Conservation (phyloP, 768 basidiomycete genomes). For the Sarcomyxa edulis region DNA sequence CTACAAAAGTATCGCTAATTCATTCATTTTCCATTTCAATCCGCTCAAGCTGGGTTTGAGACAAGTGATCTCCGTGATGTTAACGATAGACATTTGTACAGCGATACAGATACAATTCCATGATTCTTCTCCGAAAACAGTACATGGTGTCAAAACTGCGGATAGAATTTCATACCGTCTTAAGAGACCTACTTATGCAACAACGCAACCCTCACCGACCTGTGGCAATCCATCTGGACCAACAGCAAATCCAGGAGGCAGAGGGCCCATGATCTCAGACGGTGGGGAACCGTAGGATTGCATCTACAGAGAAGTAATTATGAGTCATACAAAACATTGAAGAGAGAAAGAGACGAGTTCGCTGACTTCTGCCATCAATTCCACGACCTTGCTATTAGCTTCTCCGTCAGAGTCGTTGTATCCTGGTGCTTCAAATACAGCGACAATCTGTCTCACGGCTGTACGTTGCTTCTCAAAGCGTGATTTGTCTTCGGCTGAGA, state of each 20-base stretch:
- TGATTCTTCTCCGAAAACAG: too few species aligned
- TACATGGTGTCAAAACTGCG: too few species aligned
- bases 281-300: conserved; percentile 78
- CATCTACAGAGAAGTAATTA: conserved; percentile 42
- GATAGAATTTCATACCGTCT: too few species aligned
- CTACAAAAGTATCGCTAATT: too few species aligned
- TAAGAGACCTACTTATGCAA: too few species aligned
- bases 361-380: conserved; percentile 71
- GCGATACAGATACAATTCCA: too few species aligned
- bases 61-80: too few species aligned
- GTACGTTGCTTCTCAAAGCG: conserved; percentile 59
- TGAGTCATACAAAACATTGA: background rate
- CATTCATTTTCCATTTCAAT: too few species aligned
- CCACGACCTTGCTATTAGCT: conserved; percentile 44
- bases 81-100: too few species aligned
- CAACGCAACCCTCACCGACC: conserved; percentile 18
- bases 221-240: conserved; percentile 42
- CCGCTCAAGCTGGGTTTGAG: too few species aligned
- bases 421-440: conserved; percentile 55
- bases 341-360: background rate
- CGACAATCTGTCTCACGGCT: conserved; percentile 53
- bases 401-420: conserved; percentile 54
- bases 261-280: conserved; percentile 74
- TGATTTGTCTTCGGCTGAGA: conserved; percentile 53
- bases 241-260: conserved; percentile 65